Evolutionary conservation across 306 rosid species (phyloP), one percentile per base, ranked within the genome.

Genomic region (Trifolium fragiferum): DNA sequence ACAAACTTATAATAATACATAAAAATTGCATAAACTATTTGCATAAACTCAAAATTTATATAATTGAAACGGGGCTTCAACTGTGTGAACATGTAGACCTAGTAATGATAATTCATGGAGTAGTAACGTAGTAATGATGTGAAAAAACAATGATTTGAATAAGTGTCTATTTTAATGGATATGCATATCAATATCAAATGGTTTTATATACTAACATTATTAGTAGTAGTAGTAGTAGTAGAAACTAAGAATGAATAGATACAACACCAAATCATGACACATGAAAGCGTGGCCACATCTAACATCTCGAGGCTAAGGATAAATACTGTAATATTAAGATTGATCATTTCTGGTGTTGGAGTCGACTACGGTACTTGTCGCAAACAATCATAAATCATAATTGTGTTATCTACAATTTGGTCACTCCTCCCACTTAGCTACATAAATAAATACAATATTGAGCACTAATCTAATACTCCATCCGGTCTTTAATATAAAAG

Each of bases 351-450:
- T 71, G 64, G 70, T 70, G 70, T 3, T 25, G 55, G 71, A 58
- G 54, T 4, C 21, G 73, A 27, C 32, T 57, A 25, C 11, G 81
- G 66, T 78, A 47, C 66, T 60, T 35, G 73, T 77, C 83, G 41
- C 73, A 47, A 41, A 58, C 73, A 47, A 41, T 84, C 83, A 40
- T 18, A 62, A 47, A 41, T 84, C 83, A 40, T 18, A 62, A 21
- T 46, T 40, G 68, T 40, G 65, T 77, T 57, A 74, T 81, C 78
- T 49, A 65, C 6, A 69, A 5, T 14, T 20, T 2, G 18, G 59
- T 49, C 65, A 10, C 76, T 50, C 32, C 35, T 57, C 53, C 76
- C 76, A 80, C 67, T 83, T 75, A 75, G 72, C 81, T 72, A 57
- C 33, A 63, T 19, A 67, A 21, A 46, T 53, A 13, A 5, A 27